Evolutionary conservation across 2,329 filamentous ascomycete species (phyloP).

Genomic region (Thelonectria discophora): DNA sequence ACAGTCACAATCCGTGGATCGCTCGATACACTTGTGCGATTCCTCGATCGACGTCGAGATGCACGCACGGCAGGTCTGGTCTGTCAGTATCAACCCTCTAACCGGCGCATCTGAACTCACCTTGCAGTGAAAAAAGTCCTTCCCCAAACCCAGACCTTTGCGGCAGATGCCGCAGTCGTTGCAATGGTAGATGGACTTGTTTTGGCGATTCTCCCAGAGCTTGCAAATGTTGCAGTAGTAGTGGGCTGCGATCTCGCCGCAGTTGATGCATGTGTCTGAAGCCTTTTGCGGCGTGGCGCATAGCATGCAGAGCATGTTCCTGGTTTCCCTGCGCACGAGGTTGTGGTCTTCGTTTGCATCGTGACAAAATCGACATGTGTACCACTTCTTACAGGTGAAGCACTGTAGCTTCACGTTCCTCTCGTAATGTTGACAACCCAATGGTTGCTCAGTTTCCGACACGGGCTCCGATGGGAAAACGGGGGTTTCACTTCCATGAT

Average conservation of each 20-base stretch:
- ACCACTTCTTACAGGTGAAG: conserved; percentile 88
- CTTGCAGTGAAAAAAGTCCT: conserved; percentile 99
- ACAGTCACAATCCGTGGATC: conserved; percentile 93
- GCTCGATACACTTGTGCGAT: conserved; percentile 92
- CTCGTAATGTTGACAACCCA: conserved; percentile 93
- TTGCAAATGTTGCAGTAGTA: conserved; percentile 97
- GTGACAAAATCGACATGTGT: conserved; percentile 94
- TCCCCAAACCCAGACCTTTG: conserved; percentile 88
- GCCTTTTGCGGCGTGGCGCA: conserved; percentile 87
- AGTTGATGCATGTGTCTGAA: conserved; percentile 79
- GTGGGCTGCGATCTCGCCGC: conserved; percentile 79
- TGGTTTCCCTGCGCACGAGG: conserved; percentile 83
- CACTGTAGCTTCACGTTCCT: conserved; percentile 97
- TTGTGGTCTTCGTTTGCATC: conserved; percentile 82
- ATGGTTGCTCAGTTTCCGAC: conserved; percentile 47
- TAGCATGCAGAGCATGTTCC: conserved; percentile 97
- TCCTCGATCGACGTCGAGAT: conserved; percentile 87
- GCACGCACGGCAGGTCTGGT: conserved; percentile 87
- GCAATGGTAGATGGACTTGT: conserved; percentile 95
- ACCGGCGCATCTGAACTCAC: conserved; percentile 56
- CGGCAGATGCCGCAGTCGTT: conserved; percentile 95
- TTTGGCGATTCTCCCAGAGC: conserved; percentile 92
- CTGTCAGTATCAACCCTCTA: conserved; percentile 24
- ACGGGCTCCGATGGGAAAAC: conserved; percentile 31
- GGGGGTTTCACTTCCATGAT: conserved; percentile 56